These are phyloP conservation scores for Ichthyophonus hoferi DNA, from an alignment of 208 protist species.

Conservation along the genomic window DNA sequence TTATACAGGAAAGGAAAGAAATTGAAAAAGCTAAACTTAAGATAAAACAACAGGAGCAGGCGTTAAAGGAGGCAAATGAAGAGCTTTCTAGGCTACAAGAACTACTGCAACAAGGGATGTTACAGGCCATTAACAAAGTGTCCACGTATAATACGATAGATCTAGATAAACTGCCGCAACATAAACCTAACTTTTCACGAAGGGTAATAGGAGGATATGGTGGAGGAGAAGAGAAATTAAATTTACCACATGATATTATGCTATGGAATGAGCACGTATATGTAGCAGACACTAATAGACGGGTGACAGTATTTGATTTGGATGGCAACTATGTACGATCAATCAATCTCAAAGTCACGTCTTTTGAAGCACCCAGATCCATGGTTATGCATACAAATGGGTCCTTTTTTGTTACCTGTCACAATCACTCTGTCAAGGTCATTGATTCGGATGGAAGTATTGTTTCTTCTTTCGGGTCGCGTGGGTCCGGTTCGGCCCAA, in stretches of 20 bases:
- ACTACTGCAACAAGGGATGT: too few relatives aligned
- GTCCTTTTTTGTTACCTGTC: background rate
- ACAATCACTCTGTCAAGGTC: background rate
- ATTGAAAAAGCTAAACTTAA: too few relatives aligned
- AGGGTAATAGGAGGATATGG: too few relatives aligned
- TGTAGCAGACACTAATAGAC: background rate
- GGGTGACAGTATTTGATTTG: background rate
- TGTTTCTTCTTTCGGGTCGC: background rate
- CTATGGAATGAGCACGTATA: background rate
- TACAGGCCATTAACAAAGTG: too few relatives aligned
- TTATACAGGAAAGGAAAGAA: too few relatives aligned
- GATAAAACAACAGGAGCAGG: too few relatives aligned
- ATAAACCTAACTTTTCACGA: too few relatives aligned
- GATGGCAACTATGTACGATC: background rate
- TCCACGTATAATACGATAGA: too few relatives aligned
- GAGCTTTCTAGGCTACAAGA: too few relatives aligned
- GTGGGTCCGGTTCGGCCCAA: background rate
- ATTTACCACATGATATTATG: background rate
- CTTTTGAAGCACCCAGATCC: background rate
- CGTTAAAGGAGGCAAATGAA: too few relatives aligned
- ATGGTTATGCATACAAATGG: background rate
- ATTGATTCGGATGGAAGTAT: background rate
- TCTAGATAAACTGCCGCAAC: too few relatives aligned
- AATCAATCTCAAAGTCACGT: background rate
- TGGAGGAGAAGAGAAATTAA: background rate